phyloP scores from a whole-genome alignment of 2,329 filamentous ascomycete genomes.

The Hypoxylon sp. region DNA sequence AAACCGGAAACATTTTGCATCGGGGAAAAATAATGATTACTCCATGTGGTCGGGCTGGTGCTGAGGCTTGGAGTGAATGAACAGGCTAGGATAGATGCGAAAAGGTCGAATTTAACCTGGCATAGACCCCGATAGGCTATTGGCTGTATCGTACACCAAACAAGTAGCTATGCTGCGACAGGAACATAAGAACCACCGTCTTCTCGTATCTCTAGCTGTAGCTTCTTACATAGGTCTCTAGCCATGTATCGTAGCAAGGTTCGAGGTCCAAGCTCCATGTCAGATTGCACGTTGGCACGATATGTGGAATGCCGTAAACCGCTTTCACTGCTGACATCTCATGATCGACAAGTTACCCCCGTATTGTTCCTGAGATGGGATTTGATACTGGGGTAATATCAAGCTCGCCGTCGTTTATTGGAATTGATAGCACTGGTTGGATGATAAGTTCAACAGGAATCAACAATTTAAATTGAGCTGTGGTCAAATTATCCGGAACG shows the following conservation, averaged over 20 bases:
- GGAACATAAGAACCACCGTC: constrained; percentile 7
- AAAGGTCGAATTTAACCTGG: constrained; percentile 18
- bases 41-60: constrained; percentile 14
- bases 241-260: neutral
- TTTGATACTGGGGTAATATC: neutral
- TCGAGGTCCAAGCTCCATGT: constrained; percentile 1
- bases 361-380: constrained; percentile 10
- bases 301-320: constrained; percentile 7
- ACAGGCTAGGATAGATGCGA: constrained; percentile 9
- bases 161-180: constrained; percentile 22
- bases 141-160: constrained; percentile 18
- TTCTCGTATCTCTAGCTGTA: neutral
- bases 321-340: constrained; percentile 23
- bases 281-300: no score
- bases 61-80: constrained; percentile 7
- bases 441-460: constrained; percentile 20
- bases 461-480: constrained; percentile 12
- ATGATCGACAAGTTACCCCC: constrained; percentile 18
- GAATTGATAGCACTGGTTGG: constrained; percentile 5
- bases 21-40: constrained; percentile 23
- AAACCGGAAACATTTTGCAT: constrained; percentile 7
- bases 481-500: constrained; percentile 30
- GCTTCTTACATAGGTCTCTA: constrained; percentile 2
- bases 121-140: constrained; percentile 22
- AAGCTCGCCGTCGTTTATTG: neutral